Conservation (phyloP, 352 stramenopile species). For the Phytophthora kernoviae region DNA sequence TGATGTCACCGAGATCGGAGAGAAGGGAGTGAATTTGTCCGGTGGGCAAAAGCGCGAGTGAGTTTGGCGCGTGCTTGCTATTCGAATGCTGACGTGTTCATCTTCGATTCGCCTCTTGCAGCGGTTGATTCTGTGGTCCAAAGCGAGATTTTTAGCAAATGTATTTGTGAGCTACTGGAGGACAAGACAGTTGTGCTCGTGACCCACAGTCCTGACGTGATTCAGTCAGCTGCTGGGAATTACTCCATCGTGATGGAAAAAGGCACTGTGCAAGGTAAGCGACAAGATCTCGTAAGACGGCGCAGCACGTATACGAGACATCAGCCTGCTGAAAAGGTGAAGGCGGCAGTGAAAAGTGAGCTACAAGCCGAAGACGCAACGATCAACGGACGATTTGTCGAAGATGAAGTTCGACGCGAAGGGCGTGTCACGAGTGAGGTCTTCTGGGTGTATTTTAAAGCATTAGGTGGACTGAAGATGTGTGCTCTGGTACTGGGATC, state of each 20-base stretch:
- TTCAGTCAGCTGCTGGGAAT: constrained; percentile 25
- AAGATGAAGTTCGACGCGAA: constrained; percentile 33
- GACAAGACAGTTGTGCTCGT: constrained; percentile 83
- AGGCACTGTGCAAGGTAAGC: background rate
- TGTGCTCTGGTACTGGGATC: constrained; percentile 8
- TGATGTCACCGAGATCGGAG: constrained; percentile 94
- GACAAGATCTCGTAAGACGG: background rate
- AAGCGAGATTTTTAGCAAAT: constrained; percentile 82
- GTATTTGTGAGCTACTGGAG: constrained; percentile 28
- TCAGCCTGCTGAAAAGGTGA: background rate
- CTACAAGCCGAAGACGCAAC: background rate
- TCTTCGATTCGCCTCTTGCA: constrained; percentile 87
- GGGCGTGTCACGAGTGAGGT: constrained; percentile 31
- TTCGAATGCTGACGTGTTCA: constrained; percentile 53
- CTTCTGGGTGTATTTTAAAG: constrained; percentile 32
- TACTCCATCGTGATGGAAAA: constrained; percentile 17
- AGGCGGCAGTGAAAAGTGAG: background rate
- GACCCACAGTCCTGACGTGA: constrained; percentile 83
- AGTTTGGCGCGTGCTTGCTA: constrained; percentile 67
- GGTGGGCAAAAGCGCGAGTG: constrained; percentile 91
- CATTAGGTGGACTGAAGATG: constrained; percentile 31
- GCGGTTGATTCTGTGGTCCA: constrained; percentile 90
- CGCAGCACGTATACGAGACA: constrained; percentile 3
- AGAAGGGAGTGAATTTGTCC: constrained; percentile 93
- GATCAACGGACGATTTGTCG: constrained; percentile 11